A percentile compares a stretch with the other conserved stretches of the same genome.
Conservation (phyloP, 805 yeast genomes). For the Vanderwaltozyma verrucispora region DNA sequence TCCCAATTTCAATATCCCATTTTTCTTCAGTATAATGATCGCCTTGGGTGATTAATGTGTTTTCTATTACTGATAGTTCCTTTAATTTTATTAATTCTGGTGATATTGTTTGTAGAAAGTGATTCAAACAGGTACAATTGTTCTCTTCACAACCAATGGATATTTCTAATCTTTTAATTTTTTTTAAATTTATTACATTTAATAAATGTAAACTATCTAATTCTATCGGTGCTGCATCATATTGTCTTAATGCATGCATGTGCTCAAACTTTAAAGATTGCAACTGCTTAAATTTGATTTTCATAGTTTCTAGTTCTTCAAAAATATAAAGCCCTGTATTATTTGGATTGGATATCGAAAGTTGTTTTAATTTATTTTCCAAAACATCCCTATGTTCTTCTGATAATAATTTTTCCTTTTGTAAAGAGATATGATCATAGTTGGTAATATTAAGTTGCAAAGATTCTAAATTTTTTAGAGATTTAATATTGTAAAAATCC, state of each 20-base stretch:
- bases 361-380: conserved; percentile 8
- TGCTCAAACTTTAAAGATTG: conserved; percentile 32
- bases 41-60: conserved; percentile 27
- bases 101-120: conserved; percentile 32
- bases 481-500: conserved; percentile 4
- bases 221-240: conserved; percentile 28
- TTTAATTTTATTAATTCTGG: conserved; percentile 21
- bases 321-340: conserved; percentile 31
- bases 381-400: not conserved
- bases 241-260: conserved; percentile 37
- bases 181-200: conserved; percentile 21
- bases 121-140: conserved; percentile 37
- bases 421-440: not conserved
- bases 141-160: conserved; percentile 43
- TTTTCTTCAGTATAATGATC: conserved; percentile 41
- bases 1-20: conserved; percentile 42
- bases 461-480: conserved; percentile 7
- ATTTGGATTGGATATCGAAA: conserved; percentile 28
- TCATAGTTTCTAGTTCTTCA: conserved; percentile 6
- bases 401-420: no score
- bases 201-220: conserved; percentile 25
- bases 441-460: not conserved
- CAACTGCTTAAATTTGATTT: conserved; percentile 15
- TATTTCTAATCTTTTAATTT: conserved; percentile 37
- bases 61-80: conserved; percentile 25